Base-by-base conservation (phyloP, 208 protist species). In the Leishmania turanica region DNA sequence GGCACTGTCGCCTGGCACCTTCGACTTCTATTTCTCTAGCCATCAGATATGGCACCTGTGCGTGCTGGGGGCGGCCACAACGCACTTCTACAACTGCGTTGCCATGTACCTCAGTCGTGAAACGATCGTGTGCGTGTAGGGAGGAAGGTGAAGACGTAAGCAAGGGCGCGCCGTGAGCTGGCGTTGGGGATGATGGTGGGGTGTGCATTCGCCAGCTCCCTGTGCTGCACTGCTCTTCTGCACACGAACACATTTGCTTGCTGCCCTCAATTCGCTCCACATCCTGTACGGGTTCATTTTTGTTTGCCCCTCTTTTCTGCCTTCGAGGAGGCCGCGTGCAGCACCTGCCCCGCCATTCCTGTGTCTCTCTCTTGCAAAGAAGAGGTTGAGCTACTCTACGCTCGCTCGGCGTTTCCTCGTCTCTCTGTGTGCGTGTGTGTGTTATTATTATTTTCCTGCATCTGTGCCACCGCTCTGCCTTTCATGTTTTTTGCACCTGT, bases 41-140 rank as follows among this genome's bases (percentile, higher is more conserved):
- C 94, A 97, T 68, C 91, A 97, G 66, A 91, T 97, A 42, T 97
- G 91, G 91, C 94, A 97, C 77, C 54, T 90, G n/a, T 95, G 93
- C 73, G 93, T 97, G 51, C 79, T 97, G n/a, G 84, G 83, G 24
- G 94, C 94, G 1, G 91, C 93, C 2, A 75, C 93, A 45, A 92
- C 90, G 27, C 93, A 96, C 76, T 96, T 94, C 56, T 90, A 86
- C 73, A 97, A 95, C 77, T 88, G 88, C 72, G 84, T 89, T 5
- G 71, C 73, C 65, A 95, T 97, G 89, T 95, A 94, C 70, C 49
- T 82, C 17, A 90, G 93, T 54, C 82, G 89, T n/a, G 64, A 77
- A 24, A 69, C 37, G 8, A 84, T 93, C 37, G 79, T 84, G 27
- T 92, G 84, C 79, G 66, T 77, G 7, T 85, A 49, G 80, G 24